Conservation (phyloP, 2,329 filamentous ascomycete species). For the Truncatella angustata region DNA sequence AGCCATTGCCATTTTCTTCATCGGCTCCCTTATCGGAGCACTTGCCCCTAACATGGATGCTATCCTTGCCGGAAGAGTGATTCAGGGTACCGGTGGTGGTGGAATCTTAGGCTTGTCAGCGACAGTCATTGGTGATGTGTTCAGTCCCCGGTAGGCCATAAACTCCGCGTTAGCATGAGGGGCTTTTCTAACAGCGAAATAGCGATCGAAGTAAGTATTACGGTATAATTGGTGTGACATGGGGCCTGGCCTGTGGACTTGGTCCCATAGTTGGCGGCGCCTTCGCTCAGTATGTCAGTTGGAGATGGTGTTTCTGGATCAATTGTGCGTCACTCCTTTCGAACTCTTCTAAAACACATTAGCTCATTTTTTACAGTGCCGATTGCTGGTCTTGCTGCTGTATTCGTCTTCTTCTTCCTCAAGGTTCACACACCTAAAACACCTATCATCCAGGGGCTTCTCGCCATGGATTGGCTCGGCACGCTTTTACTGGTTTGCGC, state of each 20-base stretch:
- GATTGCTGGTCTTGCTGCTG: conserved; percentile 16
- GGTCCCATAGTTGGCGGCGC: conserved; percentile 23
- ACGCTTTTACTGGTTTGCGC: conserved; percentile 33
- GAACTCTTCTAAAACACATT: too few relatives aligned
- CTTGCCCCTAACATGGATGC: conserved; percentile 31
- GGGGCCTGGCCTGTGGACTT: conserved; percentile 37
- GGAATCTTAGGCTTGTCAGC: conserved; percentile 33
- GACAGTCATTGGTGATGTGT: conserved; percentile 36
- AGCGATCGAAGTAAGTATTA: conserved; percentile 18
- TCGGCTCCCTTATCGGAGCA: conserved; percentile 35
- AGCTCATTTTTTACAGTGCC: too few relatives aligned
- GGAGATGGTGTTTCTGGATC: conserved; percentile 25
- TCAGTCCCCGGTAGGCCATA: conserved; percentile 35
- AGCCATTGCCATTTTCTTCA: conserved; percentile 32
- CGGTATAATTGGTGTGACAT: conserved; percentile 42
- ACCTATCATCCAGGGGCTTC: conserved; percentile 38
- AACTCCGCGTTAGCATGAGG: too few relatives aligned
- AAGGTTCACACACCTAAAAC: conserved; percentile 43
- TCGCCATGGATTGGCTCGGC: conserved; percentile 42
- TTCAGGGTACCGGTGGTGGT: conserved; percentile 34
- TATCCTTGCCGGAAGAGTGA: conserved; percentile 31
- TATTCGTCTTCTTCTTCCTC: conserved; percentile 25
- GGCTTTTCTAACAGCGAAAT: too few relatives aligned
- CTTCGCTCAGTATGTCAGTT: conserved; percentile 17
- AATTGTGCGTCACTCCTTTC: too few relatives aligned